phyloP scores from a whole-genome alignment of 2,329 filamentous ascomycete species.

The Emericellopsis cladophorae region DNA sequence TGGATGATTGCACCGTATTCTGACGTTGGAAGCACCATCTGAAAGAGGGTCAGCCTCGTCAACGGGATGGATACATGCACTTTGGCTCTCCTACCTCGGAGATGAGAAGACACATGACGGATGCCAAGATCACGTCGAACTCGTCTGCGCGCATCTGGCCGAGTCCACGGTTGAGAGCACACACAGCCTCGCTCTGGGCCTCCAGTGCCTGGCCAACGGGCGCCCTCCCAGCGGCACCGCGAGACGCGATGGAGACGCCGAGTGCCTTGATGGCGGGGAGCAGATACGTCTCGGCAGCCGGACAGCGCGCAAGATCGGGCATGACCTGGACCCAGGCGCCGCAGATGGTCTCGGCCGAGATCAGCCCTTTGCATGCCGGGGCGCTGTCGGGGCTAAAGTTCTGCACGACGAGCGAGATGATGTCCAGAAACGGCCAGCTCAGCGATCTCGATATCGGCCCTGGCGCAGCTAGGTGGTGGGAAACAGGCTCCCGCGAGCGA shows the following conservation, averaged over 20 bases:
- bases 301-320: conserved; percentile 9
- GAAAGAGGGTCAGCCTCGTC: neutral
- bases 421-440: conserved; percentile 4
- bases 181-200: conserved; percentile 11
- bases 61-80: neutral
- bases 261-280: conserved; percentile 13
- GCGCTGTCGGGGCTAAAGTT: conserved; percentile 3
- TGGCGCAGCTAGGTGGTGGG: neutral
- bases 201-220: conserved; percentile 6
- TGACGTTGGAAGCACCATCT: conserved; percentile 16
- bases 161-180: conserved; percentile 8
- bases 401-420: conserved; percentile 4
- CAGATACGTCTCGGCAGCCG: conserved; percentile 7
- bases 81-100: conserved; percentile 6
- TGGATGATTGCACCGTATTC: conserved; percentile 12
- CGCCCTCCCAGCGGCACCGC: conserved; percentile 3
- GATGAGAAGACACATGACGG: conserved; percentile 18
- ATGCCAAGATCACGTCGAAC: conserved; percentile 11
- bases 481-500: too few species aligned
- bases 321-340: conserved; percentile 21
- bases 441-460: neutral
- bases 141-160: neutral
- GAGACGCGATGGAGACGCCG: conserved; percentile 10
- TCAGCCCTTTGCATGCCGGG: neutral
- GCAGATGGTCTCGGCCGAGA: conserved; percentile 17